Base-by-base conservation (phyloP, 2,329 filamentous ascomycete species). In the Cladophialophora psammophila region DNA sequence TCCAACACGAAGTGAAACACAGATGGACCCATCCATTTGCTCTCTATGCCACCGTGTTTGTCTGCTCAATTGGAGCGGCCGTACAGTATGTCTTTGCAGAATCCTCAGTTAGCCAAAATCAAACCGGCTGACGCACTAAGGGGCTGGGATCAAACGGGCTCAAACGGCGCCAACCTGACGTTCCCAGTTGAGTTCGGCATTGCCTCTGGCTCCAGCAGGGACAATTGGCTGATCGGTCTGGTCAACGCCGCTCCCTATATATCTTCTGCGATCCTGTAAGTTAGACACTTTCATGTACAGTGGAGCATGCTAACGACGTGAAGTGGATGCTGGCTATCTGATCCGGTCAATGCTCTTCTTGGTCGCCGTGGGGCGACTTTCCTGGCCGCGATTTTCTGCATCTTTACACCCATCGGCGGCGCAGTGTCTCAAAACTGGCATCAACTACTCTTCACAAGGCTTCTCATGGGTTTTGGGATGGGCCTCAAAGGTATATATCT, bases 31-130 rank as follows among this genome's bases (percentile, higher is more conserved):
- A 80, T 34, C 79, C 80, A 2, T 40, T 63, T n/a, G 69, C 71
- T 35, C 69, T 81, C 4, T 81, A 80, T 61, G 63, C 76, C 26
- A 77, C 77, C 8, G 77, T 82, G 59, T 72, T 77, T 38, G 67
- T 81, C 26, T 80, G 78, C 68, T 79, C 79, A 12, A 74, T 82
- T 42, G 80, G 77, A 10, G 79, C 80, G n/a, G 79, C 79, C 10
- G 76, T 80, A 1, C 80, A 82, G 76, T 82, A 80, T 6, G 83
- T 83, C 26, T 82, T 82, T 84, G 63, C 80, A 84, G 63, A 83
- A 80, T 78, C 42, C 81, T 82, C 67, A 83, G 84, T 60, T 82
- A 82, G 36, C 80, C 81, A 4, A 77, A 80, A 63, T 79, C 79
- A 50, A 50, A 26, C 26, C 2, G 18, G 45, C 45, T 50, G 20